These are phyloP conservation scores for Polygonum maritimum DNA, from an alignment of 148 eudicot genomes.

Conservation along the genomic window DNA sequence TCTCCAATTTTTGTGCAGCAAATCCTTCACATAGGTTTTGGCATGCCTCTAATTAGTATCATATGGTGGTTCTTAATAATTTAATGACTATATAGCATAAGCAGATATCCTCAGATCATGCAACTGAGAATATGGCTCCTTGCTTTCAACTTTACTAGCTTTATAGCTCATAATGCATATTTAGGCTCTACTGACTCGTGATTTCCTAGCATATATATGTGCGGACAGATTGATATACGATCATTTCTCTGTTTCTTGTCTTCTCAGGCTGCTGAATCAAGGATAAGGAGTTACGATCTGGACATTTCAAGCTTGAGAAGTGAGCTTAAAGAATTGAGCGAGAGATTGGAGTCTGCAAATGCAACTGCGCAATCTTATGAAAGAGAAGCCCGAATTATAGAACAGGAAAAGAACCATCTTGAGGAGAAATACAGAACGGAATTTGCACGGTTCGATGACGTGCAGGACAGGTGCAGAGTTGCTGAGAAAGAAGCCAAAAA, in stretches of 20 bases:
- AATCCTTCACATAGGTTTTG: neutral
- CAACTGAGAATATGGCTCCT: neutral
- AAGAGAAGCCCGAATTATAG: constrained; percentile 69
- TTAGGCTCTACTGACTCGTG: neutral
- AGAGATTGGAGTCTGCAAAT: constrained; percentile 52
- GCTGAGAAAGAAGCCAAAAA: constrained; percentile 90
- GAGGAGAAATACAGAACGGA: constrained; percentile 73
- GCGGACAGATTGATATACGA: neutral
- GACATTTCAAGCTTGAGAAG: constrained; percentile 41
- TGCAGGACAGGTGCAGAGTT: constrained; percentile 65
- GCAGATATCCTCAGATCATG: neutral
- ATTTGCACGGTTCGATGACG: constrained; percentile 65
- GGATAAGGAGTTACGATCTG: constrained; percentile 48
- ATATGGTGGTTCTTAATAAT: neutral
- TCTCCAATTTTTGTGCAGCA: neutral
- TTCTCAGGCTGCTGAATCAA: constrained; percentile 69
- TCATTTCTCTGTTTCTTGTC: constrained; percentile 3
- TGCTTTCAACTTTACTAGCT: neutral
- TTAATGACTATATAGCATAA: neutral
- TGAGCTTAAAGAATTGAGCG: constrained; percentile 48
- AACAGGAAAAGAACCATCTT: constrained; percentile 69
- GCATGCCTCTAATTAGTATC: neutral
- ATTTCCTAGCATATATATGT: neutral
- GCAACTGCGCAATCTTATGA: constrained; percentile 59
- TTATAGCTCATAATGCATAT: neutral